These are phyloP conservation scores for Collybia nuda DNA, from an alignment of 768 basidiomycete species.

Conservation along the genomic window DNA sequence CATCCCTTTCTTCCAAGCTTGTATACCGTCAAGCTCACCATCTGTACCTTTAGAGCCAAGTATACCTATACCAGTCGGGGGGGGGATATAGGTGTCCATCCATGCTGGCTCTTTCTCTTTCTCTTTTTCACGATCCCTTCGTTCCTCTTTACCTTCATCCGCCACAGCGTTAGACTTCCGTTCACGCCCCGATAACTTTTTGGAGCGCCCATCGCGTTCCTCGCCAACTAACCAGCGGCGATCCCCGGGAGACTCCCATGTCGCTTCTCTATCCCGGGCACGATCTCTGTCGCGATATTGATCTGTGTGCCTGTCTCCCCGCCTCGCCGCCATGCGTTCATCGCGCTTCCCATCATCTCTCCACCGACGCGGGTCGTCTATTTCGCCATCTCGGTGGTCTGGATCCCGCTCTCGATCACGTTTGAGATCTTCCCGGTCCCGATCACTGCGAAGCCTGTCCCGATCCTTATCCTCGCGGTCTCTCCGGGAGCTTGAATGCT, in stretches of 20 bases:
- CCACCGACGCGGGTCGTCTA: slow-evolving; percentile 75
- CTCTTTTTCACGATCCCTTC: slow-evolving; percentile 63
- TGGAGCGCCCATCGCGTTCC: slow-evolving; percentile 66
- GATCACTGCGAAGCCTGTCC: slow-evolving; percentile 32
- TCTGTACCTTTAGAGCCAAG: slow-evolving; percentile 58
- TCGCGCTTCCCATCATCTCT: slow-evolving; percentile 82
- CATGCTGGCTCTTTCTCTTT: slow-evolving; percentile 88
- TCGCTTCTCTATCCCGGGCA: slow-evolving; percentile 41
- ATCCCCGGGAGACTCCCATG: slow-evolving; percentile 46
- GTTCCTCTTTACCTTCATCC: slow-evolving; percentile 41
- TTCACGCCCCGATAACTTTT: slow-evolving; percentile 60
- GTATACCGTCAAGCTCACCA: slow-evolving; percentile 80
- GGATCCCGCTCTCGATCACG: slow-evolving; percentile 42
- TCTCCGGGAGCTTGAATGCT: slow-evolving; percentile 51
- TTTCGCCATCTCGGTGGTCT: slow-evolving; percentile 41
- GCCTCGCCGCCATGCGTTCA: slow-evolving; percentile 65
- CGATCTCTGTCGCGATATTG: slow-evolving; percentile 41
- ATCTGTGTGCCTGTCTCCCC: slow-evolving; percentile 43
- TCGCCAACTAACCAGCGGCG: slow-evolving; percentile 64
- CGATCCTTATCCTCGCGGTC: slow-evolving; percentile 51
- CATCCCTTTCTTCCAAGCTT: slow-evolving; percentile 85
- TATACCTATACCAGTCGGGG: slow-evolving; percentile 53
- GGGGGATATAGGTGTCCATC: slow-evolving; percentile 88
- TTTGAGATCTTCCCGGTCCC: slow-evolving; percentile 25
- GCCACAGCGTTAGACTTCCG: slow-evolving; percentile 36